Evolutionary conservation across 371 early-diverging fungal genomes (phyloP).

Genomic region (Smittium mucronatum): DNA sequence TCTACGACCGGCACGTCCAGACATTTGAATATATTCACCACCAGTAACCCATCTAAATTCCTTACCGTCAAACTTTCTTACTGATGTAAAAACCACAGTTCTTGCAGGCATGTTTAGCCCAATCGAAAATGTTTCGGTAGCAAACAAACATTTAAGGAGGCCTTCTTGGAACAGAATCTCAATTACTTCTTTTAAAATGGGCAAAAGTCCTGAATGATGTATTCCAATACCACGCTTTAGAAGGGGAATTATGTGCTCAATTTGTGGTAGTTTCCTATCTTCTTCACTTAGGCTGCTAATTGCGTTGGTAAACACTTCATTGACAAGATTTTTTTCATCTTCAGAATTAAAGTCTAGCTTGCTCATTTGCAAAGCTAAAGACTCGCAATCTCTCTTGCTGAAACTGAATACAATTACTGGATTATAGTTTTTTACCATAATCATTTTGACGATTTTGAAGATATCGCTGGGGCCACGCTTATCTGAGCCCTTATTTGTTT

Average conservation of each 20-base stretch:
- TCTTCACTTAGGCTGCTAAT: constrained; percentile 81
- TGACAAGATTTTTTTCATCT: constrained; percentile 80
- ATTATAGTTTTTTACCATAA: constrained; percentile 83
- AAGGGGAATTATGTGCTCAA: constrained; percentile 87
- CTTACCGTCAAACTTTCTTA: constrained; percentile 96
- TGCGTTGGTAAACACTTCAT: constrained; percentile 86
- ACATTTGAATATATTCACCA: constrained; percentile 99
- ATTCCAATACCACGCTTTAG: constrained; percentile 97
- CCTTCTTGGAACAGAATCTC: constrained; percentile 99
- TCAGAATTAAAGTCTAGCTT: constrained; percentile 89
- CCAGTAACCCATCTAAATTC: constrained; percentile 75
- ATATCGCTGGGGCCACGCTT: constrained; percentile 60
- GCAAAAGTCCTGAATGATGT: constrained; percentile 98
- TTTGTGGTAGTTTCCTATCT: constrained; percentile 90
- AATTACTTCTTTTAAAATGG: constrained; percentile 98
- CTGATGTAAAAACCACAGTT: constrained; percentile 96
- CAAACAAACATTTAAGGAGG: constrained; percentile 96
- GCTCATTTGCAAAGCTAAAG: constrained; percentile 78
- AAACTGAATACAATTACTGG: constrained; percentile 99
- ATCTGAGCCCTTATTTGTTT: constrained; percentile 40
- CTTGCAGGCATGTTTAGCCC: constrained; percentile 99
- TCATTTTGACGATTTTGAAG: constrained; percentile 88
- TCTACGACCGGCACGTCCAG: constrained; percentile 95
- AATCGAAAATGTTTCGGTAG: constrained; percentile 99
- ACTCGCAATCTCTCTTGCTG: constrained; percentile 93